phyloP scores from a whole-genome alignment of 257 asterid genomes.

The Misopates orontium region DNA sequence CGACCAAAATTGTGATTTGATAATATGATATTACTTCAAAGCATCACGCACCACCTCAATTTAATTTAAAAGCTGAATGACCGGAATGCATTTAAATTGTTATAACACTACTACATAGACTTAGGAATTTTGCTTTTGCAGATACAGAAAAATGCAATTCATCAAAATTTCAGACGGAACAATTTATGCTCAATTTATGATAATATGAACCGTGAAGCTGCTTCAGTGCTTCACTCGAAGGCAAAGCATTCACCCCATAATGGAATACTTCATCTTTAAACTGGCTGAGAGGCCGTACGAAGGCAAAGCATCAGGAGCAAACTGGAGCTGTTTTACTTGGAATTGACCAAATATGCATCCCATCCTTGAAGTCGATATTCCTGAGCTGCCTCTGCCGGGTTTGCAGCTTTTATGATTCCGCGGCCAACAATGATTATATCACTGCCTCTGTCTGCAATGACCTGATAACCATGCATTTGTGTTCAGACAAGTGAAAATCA shows the following conservation, averaged over 20 bases:
- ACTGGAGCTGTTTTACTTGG: conserved; percentile 40
- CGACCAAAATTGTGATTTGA: too few relatives aligned
- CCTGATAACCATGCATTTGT: conserved; percentile 1
- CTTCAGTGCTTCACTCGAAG: neutral
- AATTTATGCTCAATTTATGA: neutral
- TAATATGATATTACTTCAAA: too few relatives aligned
- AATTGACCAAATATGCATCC: conserved; percentile 75
- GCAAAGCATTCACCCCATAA: neutral
- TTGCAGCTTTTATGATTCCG: conserved; percentile 79
- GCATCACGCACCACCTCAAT: too few relatives aligned
- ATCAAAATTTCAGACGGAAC: neutral
- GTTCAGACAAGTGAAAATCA: neutral
- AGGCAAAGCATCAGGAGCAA: neutral
- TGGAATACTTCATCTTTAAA: neutral
- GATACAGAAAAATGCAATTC: neutral
- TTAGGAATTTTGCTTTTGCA: neutral
- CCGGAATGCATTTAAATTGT: too few relatives aligned
- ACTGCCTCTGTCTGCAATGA: conserved; percentile 71
- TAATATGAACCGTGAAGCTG: neutral
- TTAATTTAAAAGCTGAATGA: neutral
- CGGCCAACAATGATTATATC: conserved; percentile 93
- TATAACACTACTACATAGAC: too few relatives aligned
- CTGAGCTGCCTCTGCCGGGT: conserved; percentile 78
- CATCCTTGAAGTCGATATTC: conserved; percentile 90
- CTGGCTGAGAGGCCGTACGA: neutral